phyloP scores from a whole-genome alignment of 2,329 filamentous ascomycete genomes.

The Tolypocladium nubicola region DNA sequence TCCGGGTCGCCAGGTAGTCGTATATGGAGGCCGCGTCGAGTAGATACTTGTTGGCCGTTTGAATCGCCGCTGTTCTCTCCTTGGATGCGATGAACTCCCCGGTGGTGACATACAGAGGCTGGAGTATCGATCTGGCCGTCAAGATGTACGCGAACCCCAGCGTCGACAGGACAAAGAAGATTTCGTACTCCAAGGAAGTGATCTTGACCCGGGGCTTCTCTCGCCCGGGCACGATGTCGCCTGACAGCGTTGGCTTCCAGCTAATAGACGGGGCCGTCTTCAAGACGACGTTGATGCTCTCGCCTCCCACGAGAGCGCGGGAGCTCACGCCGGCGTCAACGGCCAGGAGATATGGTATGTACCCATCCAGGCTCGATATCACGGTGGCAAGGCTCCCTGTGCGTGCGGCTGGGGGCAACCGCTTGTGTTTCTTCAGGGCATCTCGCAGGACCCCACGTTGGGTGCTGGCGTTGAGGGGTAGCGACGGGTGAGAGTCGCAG shows the following conservation, averaged over 20 bases:
- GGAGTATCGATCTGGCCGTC: slow-evolving; percentile 60
- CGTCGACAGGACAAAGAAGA: slow-evolving; percentile 68
- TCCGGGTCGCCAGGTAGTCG: slow-evolving; percentile 53
- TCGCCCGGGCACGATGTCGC: slow-evolving; percentile 50
- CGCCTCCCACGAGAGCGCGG: slow-evolving; percentile 29
- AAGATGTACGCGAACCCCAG: slow-evolving; percentile 65
- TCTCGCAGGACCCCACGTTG: slow-evolving; percentile 75
- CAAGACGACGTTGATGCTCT: slow-evolving; percentile 58
- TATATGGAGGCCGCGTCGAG: slow-evolving; percentile 73
- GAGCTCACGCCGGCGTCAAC: slow-evolving; percentile 62
- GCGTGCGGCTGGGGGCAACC: slow-evolving; percentile 63
- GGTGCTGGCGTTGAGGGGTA: slow-evolving; percentile 73
- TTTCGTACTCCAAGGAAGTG: slow-evolving; percentile 68
- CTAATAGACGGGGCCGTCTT: slow-evolving; percentile 52
- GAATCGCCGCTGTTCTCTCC: slow-evolving; percentile 59
- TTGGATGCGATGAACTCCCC: slow-evolving; percentile 50
- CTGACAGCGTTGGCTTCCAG: slow-evolving; percentile 76
- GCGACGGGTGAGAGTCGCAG: slow-evolving; percentile 77
- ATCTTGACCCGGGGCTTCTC: slow-evolving; percentile 59
- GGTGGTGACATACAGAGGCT: slow-evolving; percentile 60
- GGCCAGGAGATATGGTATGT: slow-evolving; percentile 74
- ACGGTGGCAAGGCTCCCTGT: slow-evolving; percentile 60
- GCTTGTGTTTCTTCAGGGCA: slow-evolving; percentile 80
- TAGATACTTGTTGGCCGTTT: slow-evolving; percentile 65
- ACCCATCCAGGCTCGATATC: slow-evolving; percentile 58